A percentile compares a stretch with the other conserved stretches of the same genome.
Evolutionary conservation across 2,329 filamentous ascomycete species (phyloP).

Genomic region (Pestalotiopsis sp.): DNA sequence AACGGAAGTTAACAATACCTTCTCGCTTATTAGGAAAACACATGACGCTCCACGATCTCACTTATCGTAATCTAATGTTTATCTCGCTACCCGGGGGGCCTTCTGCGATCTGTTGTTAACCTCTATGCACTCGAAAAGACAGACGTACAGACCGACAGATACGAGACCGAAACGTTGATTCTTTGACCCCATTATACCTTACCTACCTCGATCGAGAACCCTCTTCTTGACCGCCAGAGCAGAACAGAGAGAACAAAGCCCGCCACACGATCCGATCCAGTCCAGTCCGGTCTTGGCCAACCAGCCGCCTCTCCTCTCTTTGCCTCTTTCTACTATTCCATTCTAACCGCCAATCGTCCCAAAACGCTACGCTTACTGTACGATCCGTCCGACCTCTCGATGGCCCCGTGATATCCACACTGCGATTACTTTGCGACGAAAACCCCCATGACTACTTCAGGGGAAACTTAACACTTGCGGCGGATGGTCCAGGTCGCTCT

Average conservation of each 20-base stretch:
- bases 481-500: conserved; percentile 15
- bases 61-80: background rate
- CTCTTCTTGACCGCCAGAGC: background rate
- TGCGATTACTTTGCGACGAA: background rate
- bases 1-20: conserved; percentile 5
- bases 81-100: background rate
- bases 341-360: background rate
- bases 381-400: background rate
- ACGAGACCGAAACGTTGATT: background rate
- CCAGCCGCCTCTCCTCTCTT: background rate
- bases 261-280: background rate
- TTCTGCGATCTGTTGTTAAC: background rate
- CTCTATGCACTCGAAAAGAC: too few species aligned
- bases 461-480: conserved; percentile 9
- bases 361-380: background rate
- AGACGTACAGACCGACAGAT: too few species aligned
- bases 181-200: background rate
- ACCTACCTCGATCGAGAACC: background rate
- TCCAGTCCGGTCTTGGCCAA: background rate
- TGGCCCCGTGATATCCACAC: conserved; percentile 11
- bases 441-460: background rate
- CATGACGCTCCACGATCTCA: conserved; percentile 1
- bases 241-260: background rate
- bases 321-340: background rate
- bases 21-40: conserved; percentile 2